Evolutionary conservation across 2,329 filamentous ascomycete species (phyloP).

Genomic region (Alternaria sp.): DNA sequence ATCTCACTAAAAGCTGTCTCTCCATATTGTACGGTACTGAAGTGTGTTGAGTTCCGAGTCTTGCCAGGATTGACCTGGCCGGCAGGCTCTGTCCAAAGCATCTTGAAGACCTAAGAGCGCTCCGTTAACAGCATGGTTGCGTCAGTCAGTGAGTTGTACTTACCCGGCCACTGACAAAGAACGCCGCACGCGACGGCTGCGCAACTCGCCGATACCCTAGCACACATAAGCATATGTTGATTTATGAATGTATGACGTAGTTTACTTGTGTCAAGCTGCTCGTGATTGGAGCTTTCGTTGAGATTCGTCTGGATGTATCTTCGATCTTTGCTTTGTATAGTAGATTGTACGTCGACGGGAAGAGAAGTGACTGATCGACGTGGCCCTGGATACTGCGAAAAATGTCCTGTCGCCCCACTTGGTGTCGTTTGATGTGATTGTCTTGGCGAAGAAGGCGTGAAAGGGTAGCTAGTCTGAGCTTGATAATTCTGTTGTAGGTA

Average conservation of each 20-base stretch:
- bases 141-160: not conserved
- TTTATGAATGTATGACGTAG: rapidly evolving
- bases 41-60: not conserved
- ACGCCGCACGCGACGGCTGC: not conserved
- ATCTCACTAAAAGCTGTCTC: not conserved
- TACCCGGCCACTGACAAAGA: not conserved
- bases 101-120: not conserved
- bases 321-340: not conserved
- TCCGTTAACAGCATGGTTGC: not conserved
- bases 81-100: not conserved
- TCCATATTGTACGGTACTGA: not conserved
- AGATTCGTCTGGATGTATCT: not conserved
- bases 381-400: not conserved
- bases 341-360: not conserved
- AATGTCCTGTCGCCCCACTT: too few species aligned
- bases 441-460: too few species aligned
- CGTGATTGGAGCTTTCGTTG: not conserved
- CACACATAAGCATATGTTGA: not conserved
- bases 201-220: not conserved
- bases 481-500: too few species aligned
- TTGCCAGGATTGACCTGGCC: not conserved
- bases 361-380: not conserved
- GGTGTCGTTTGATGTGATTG: too few species aligned
- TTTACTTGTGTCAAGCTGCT: not conserved
- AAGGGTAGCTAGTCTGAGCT: too few species aligned